Conservation (phyloP, 371 early-diverging fungal genomes). For the Nosema granulosis region DNA sequence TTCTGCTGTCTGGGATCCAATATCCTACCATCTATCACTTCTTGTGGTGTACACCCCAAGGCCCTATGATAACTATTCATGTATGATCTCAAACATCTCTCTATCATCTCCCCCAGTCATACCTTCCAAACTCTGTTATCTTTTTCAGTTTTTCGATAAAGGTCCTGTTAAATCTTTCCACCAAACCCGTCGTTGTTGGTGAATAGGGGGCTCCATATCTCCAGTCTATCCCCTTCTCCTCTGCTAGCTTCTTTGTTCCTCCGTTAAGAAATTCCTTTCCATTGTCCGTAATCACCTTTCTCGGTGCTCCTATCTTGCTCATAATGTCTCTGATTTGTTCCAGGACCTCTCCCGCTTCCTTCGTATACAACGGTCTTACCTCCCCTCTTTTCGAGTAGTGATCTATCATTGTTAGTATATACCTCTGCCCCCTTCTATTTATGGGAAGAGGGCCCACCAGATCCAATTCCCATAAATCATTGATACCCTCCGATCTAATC, state of each 20-base stretch:
- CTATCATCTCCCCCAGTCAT: conserved; percentile 8
- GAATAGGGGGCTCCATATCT: conserved; percentile 8
- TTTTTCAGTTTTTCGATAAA: background rate
- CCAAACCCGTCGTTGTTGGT: background rate
- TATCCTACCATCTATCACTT: background rate
- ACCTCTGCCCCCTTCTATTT: background rate
- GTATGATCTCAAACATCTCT: background rate
- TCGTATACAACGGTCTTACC: background rate
- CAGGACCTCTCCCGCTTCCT: background rate
- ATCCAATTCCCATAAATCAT: conserved; percentile 28
- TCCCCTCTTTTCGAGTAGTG: background rate
- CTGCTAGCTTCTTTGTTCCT: background rate
- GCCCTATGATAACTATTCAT: conserved; percentile 13
- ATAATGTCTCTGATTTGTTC: background rate
- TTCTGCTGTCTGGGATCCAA: too few species aligned
- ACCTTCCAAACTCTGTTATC: conserved; percentile 18
- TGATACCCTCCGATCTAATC: background rate
- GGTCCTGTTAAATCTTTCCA: conserved; percentile 16
- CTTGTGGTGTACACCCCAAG: conserved; percentile 7
- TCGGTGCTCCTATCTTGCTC: conserved; percentile 5
- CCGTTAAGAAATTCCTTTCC: conserved; percentile 41
- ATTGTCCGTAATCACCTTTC: conserved; percentile 12
- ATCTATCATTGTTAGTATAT: conserved; percentile 24
- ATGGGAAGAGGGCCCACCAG: conserved; percentile 7
- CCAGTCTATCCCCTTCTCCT: background rate